Percentiles rank a stretch among this genome's conserved stretches.
Evolutionary conservation across 352 stramenopile species (phyloP).

Genomic region (Phytophthora foliorum): DNA sequence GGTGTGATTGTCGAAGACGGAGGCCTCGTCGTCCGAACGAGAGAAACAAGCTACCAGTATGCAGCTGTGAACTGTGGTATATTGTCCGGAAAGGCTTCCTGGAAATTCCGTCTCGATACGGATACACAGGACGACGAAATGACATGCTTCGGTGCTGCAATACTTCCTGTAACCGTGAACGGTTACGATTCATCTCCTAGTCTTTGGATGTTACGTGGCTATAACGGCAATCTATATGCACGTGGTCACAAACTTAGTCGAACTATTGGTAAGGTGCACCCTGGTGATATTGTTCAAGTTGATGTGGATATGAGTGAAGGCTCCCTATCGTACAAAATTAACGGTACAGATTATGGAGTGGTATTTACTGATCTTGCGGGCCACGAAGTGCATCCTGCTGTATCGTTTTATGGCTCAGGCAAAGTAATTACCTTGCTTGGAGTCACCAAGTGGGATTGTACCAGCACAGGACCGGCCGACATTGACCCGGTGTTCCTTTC

Average conservation of each 20-base stretch:
- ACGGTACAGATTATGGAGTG: conserved; percentile 89
- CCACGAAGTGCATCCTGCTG: conserved; percentile 87
- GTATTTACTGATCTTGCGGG: conserved; percentile 87
- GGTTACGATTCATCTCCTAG: conserved; percentile 93
- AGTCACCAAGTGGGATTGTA: conserved; percentile 81
- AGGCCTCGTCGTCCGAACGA: conserved; percentile 75
- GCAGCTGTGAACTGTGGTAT: conserved; percentile 86
- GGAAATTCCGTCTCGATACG: conserved; percentile 90
- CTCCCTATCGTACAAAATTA: conserved; percentile 91
- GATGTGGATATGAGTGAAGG: conserved; percentile 91
- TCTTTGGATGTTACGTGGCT: conserved; percentile 93
- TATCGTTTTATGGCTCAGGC: conserved; percentile 91
- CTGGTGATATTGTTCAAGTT: conserved; percentile 88
- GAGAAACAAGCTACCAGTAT: conserved; percentile 92
- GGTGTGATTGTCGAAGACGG: conserved; percentile 85
- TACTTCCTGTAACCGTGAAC: conserved; percentile 88
- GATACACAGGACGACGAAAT: conserved; percentile 93
- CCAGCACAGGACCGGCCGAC: conserved; percentile 37
- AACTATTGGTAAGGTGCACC: conserved; percentile 91
- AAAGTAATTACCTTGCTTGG: conserved; percentile 88
- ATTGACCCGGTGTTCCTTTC: conserved; percentile 78
- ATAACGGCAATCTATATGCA: conserved; percentile 93
- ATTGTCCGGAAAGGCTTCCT: conserved; percentile 80
- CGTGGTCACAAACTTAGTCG: conserved; percentile 88
- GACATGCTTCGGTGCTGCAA: conserved; percentile 93